These are phyloP conservation scores for Alternaria sp. DNA, from an alignment of 2,329 filamentous ascomycete species.

Conservation along the genomic window DNA sequence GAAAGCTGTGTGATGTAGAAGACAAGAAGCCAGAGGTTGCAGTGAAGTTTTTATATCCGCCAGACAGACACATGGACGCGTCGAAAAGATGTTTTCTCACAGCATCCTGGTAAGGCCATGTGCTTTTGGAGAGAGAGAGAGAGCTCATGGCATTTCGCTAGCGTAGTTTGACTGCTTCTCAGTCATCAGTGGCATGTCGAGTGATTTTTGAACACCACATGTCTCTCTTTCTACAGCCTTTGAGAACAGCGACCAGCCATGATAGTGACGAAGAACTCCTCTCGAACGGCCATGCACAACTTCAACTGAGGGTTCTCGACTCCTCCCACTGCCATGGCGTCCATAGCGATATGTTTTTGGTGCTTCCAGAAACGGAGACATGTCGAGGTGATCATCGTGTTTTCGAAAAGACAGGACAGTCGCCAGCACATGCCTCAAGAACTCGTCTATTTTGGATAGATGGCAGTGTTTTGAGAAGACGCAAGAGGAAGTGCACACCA, in stretches of 20 bases:
- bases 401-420: background rate
- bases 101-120: fast-evolving
- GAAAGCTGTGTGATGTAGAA: background rate
- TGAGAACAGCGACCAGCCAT: background rate
- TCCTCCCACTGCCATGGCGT: background rate
- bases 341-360: background rate
- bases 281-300: background rate
- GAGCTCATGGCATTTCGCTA: background rate
- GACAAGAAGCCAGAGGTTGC: background rate
- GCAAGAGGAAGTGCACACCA: background rate
- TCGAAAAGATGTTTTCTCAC: background rate
- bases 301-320: background rate
- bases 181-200: too few species aligned
- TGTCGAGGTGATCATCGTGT: too few species aligned
- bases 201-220: too few species aligned
- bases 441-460: too few species aligned
- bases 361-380: background rate
- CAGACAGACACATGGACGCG: background rate
- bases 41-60: background rate
- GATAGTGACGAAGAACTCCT: too few species aligned
- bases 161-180: background rate
- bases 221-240: background rate
- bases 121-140: background rate
- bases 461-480: background rate
- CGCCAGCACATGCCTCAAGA: too few species aligned